Percentiles rank a stretch among this genome's conserved stretches.
Conservation (phyloP, 2,329 filamentous ascomycete species). For the Sporothrix euskadiensis region DNA sequence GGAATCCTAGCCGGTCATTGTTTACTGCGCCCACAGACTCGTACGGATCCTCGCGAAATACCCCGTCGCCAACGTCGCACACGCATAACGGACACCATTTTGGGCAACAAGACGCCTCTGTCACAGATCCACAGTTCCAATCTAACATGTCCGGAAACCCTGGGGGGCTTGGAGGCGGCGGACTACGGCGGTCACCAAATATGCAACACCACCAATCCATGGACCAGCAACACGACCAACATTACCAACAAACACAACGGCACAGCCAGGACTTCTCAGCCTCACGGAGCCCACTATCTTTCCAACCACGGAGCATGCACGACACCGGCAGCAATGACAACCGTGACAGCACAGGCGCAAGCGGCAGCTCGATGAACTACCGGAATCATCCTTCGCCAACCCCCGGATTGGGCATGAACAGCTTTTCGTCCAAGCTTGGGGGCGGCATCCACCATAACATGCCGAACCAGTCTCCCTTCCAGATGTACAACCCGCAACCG, state of each 20-base stretch:
- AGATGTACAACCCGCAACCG: constrained; percentile 21
- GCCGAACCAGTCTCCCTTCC: constrained; percentile 22
- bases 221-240: constrained; percentile 16
- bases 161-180: constrained; percentile 6
- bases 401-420: constrained; percentile 20
- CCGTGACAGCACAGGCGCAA: neutral
- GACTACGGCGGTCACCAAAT: constrained; percentile 12
- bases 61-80: constrained; percentile 24
- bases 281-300: neutral
- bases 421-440: constrained; percentile 21
- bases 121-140: constrained; percentile 4
- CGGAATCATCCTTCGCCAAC: constrained; percentile 19
- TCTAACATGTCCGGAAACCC: constrained; percentile 22
- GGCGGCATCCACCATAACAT: constrained; percentile 2
- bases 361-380: constrained; percentile 17
- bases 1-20: constrained; percentile 26
- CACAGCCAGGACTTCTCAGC: constrained; percentile 9
- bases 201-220: neutral
- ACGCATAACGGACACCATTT: constrained; percentile 17
- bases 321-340: constrained; percentile 6
- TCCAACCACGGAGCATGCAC: constrained; percentile 5
- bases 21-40: constrained; percentile 13
- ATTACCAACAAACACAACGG: constrained; percentile 15
- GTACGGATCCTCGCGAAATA: constrained; percentile 23
- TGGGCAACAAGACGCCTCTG: constrained; percentile 3